Percentiles rank a stretch among this genome's conserved stretches.
Evolutionary conservation across 2,329 filamentous ascomycete genomes (phyloP).

Genomic region (Metarhizium album): DNA sequence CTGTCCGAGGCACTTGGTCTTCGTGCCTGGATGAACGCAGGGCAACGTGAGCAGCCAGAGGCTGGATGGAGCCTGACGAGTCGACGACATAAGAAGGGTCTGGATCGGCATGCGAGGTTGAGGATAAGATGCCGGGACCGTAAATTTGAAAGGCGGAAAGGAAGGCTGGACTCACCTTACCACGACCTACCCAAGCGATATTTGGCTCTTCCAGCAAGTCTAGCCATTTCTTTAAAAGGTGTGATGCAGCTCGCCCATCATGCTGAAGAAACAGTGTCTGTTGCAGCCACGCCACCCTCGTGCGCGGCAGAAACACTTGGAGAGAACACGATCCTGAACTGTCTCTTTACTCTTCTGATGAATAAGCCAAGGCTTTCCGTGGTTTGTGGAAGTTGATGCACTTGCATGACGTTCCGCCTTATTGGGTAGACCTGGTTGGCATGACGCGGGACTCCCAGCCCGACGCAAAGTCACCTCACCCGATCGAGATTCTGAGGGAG

Average conservation of each 20-base stretch:
- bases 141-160: constrained; percentile 14
- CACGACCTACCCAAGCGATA: background rate
- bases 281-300: background rate
- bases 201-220: background rate
- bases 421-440: background rate
- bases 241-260: constrained; percentile 3
- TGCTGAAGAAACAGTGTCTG: background rate
- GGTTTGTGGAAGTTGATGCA: constrained; percentile 7
- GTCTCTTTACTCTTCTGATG: constrained; percentile 9
- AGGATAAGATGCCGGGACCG: constrained; percentile 12
- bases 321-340: constrained; percentile 10
- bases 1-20: background rate
- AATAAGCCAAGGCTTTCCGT: constrained; percentile 7
- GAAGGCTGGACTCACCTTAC: constrained; percentile 9
- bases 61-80: background rate
- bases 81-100: background rate
- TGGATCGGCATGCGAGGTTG: constrained; percentile 9
- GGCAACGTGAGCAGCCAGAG: background rate
- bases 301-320: constrained; percentile 11
- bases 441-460: background rate
- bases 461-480: background rate
- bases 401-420: constrained; percentile 8
- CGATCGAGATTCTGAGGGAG: constrained; percentile 9
- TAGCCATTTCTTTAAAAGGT: background rate
- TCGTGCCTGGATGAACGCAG: background rate